Percentiles rank a stretch among this genome's conserved stretches.
Evolutionary conservation across 1,284 basidiomycete species (phyloP).

Genomic region (Phlebopus sp.): DNA sequence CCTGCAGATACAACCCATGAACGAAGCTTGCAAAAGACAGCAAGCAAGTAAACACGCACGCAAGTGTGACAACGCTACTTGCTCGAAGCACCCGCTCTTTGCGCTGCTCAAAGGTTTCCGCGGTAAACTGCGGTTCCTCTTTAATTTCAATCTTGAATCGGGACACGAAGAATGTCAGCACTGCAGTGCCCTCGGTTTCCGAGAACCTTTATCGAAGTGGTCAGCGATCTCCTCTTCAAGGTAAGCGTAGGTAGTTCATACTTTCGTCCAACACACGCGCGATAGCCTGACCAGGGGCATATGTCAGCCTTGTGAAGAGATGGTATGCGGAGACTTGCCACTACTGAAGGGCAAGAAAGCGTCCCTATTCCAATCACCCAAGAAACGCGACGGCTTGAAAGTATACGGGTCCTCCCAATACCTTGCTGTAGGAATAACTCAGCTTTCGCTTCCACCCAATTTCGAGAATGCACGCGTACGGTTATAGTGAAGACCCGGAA

Average conservation of each 20-base stretch:
- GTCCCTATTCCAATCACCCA: constrained; percentile 47
- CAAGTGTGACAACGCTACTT: constrained; percentile 6
- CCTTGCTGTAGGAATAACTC: constrained; percentile 34
- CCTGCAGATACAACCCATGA: background rate
- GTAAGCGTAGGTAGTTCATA: constrained; percentile 26
- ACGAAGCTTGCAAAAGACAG: background rate
- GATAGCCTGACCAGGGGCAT: constrained; percentile 27
- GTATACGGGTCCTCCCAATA: constrained; percentile 51
- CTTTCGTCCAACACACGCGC: constrained; percentile 53
- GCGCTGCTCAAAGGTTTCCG: constrained; percentile 45
- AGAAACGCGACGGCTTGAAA: constrained; percentile 52
- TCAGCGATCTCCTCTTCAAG: background rate
- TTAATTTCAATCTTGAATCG: constrained; percentile 49
- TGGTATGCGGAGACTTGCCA: constrained; percentile 33
- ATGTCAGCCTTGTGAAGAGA: background rate
- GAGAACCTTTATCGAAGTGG: constrained; percentile 35
- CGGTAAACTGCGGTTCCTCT: constrained; percentile 47
- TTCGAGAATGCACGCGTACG: constrained; percentile 27
- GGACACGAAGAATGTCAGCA: constrained; percentile 47
- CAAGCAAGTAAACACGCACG: constrained; percentile 1
- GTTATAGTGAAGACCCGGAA: constrained; percentile 47
- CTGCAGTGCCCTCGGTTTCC: constrained; percentile 47
- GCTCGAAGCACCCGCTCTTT: constrained; percentile 40
- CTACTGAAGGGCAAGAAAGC: constrained; percentile 53
- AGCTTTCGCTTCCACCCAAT: background rate